phyloP scores from a whole-genome alignment of 164 flowering plant species.

The Tetrastigma voinierianum region DNA sequence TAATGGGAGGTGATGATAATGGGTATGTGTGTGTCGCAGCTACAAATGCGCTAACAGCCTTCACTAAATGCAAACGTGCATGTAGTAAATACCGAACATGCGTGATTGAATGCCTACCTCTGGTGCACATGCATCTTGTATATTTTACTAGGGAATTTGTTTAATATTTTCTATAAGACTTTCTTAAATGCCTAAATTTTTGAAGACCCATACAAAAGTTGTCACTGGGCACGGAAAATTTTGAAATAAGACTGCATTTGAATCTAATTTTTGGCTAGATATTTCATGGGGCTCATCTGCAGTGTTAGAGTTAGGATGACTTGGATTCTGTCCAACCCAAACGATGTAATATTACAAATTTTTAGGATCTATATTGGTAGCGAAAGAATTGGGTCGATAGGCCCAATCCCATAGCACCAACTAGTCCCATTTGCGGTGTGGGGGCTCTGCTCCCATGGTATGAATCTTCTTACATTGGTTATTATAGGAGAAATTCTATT shows the following conservation, averaged over 20 bases:
- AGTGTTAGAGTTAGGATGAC: no score
- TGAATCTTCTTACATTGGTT: no score
- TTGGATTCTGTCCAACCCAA: no score
- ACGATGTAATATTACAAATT: no score
- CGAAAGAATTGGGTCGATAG: no score
- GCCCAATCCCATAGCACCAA: no score
- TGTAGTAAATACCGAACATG: slow-evolving; percentile 38
- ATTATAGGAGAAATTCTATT: no score
- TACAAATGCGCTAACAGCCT: slow-evolving; percentile 30
- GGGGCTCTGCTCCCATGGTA: no score
- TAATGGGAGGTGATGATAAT: slow-evolving; percentile 9
- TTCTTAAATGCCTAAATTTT: background rate
- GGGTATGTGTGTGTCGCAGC: slow-evolving; percentile 40
- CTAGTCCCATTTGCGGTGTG: no score
- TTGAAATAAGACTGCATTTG: background rate
- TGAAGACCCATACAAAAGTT: slow-evolving; percentile 1
- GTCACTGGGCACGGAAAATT: slow-evolving; percentile 12
- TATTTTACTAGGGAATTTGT: background rate
- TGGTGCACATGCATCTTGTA: slow-evolving; percentile 30
- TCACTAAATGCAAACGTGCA: slow-evolving; percentile 39
- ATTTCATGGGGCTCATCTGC: no score
- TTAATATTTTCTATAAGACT: background rate
- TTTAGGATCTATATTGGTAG: no score
- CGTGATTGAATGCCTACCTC: slow-evolving; percentile 19
- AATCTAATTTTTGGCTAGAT: background rate